Base-by-base conservation (phyloP, 73 alveolate species). In the Paramecium biaurelia region DNA sequence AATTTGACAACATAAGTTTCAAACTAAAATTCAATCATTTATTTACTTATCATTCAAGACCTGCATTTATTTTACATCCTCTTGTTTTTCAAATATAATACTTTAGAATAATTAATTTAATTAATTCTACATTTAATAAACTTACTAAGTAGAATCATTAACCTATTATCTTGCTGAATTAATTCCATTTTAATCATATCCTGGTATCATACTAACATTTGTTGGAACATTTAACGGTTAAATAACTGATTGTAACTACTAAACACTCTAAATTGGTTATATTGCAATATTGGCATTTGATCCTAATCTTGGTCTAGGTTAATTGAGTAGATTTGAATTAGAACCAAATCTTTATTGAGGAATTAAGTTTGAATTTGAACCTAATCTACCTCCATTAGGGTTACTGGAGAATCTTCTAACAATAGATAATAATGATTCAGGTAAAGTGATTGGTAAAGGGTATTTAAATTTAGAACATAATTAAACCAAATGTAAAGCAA, bases 281-380 rank as follows among this genome's bases (percentile, higher is more conserved):
- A 72, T 32, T 34, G 32, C 63, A 11, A 35, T 18, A 34, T 42
- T 37, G 18, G 63, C 86, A 72, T 72, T 34, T 15, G 86, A 72
- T 12, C 86, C 63, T 35, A 72, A 72, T 72, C 86, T 72, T 9
- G 24, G n/a, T 35, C 37, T 34, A 15, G 58, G 59, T 11, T 72
- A 63, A 63, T 26, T 14, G 28, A 72, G 84, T 26, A 63, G 1
- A 63, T 63, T 63, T 0, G 84, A 26, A 63, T 63, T 72, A 1
- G 86, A 72, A 28, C 86, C 86, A 72, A 72, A 34, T 72, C 86
- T 72, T 38, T 38, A 15, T 35, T 72, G n/a, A 20, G 58, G 59
- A 12, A 28, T 12, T 12, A 38, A 5, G 11, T 72, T 72, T 72
- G 10, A 20, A 72, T 72, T 72, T 72, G 86, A 72, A 3, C 41